These are phyloP conservation scores for Cinnamomum micranthum DNA, from an alignment of 164 flowering plant species.

Conservation along the genomic window DNA sequence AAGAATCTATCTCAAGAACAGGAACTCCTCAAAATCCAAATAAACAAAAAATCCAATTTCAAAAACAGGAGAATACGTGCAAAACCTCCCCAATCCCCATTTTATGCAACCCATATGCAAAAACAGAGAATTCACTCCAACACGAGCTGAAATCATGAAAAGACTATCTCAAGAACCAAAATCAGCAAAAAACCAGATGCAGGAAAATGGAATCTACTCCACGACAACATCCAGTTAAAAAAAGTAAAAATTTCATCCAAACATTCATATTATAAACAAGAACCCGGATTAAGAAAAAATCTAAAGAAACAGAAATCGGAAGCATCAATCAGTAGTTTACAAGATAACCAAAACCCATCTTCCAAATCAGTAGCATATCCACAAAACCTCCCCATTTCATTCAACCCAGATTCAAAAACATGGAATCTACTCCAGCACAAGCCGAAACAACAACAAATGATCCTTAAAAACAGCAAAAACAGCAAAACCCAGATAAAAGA, in stretches of 20 bases:
- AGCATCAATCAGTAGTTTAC: neutral
- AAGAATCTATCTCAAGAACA: slow-evolving; percentile 5
- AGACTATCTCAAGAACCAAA: too few species aligned
- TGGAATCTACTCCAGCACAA: neutral
- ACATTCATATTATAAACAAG: neutral
- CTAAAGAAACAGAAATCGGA: neutral
- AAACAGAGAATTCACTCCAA: neutral
- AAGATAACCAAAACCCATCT: neutral
- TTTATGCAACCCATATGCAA: too few species aligned
- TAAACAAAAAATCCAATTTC: too few species aligned
- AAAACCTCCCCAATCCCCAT: too few species aligned
- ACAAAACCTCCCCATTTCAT: too few species aligned
- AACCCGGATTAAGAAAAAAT: neutral
- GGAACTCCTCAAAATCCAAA: neutral
- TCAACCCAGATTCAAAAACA: neutral
- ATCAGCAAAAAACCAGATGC: too few species aligned
- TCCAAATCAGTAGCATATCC: too few species aligned
- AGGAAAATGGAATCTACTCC: too few species aligned
- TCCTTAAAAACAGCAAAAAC: too few species aligned
- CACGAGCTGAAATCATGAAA: neutral
- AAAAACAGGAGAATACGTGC: too few species aligned
- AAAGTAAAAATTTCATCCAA: neutral
- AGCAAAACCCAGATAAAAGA: neutral
- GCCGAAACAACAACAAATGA: neutral
- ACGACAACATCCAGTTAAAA: neutral